phyloP scores from a whole-genome alignment of 1,284 basidiomycete species.

The Sphagnurus paluster region DNA sequence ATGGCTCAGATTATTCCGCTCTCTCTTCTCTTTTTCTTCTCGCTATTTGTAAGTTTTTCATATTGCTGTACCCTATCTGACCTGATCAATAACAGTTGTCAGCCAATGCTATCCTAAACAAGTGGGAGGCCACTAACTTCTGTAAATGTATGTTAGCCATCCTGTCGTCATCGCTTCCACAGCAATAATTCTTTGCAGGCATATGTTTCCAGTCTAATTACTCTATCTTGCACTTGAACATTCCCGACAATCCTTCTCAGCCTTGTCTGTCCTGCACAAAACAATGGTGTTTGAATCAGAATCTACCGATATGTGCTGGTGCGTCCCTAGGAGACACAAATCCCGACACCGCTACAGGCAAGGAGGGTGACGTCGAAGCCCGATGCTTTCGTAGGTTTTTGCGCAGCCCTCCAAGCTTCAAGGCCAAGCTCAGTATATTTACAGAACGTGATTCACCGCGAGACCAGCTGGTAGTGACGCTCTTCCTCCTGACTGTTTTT shows the following conservation, averaged over 20 bases:
- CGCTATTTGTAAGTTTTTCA: constrained; percentile 25
- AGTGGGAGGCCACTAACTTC: constrained; percentile 83
- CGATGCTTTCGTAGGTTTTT: constrained; percentile 85
- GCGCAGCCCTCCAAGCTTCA: background rate
- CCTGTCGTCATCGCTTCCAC: constrained; percentile 2
- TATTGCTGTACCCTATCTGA: constrained; percentile 19
- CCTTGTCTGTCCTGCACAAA: constrained; percentile 93
- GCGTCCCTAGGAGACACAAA: constrained; percentile 86
- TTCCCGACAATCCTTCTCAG: constrained; percentile 81
- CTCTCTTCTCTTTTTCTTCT: constrained; percentile 24
- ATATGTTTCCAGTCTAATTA: constrained; percentile 90
- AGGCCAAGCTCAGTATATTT: constrained; percentile 9
- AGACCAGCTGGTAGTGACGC: constrained; percentile 87
- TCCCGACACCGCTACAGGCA: constrained; percentile 92
- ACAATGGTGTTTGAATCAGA: constrained; percentile 94
- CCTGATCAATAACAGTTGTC: constrained; percentile 35
- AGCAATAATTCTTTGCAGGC: constrained; percentile 47
- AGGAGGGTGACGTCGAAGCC: constrained; percentile 94
- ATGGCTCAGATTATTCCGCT: constrained; percentile 12
- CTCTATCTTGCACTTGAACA: constrained; percentile 80
- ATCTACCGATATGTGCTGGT: constrained; percentile 82
- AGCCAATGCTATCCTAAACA: constrained; percentile 52
- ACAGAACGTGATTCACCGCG: constrained; percentile 77
- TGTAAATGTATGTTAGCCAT: constrained; percentile 68
- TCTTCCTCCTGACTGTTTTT: constrained; percentile 85